Evolutionary conservation across 2,329 filamentous ascomycete genomes (phyloP), one percentile per base, ranked within the genome.

Genomic region (Pezicula carpinea): DNA sequence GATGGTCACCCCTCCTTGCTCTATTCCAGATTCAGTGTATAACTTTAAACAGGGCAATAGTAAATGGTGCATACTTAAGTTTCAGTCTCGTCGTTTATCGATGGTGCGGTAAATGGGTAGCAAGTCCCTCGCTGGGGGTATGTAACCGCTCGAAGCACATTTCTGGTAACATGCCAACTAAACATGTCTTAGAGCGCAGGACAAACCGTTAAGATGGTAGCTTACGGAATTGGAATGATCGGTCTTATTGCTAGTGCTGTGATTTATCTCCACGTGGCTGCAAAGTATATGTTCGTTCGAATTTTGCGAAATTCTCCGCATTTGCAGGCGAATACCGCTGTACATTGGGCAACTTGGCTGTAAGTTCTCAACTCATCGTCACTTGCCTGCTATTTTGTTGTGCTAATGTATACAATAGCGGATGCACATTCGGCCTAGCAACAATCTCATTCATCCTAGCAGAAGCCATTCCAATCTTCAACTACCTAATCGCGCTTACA

Each of bases 31-130:
- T n/a, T n/a, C n/a, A n/a, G n/a, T n/a, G n/a, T n/a, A n/a, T n/a
- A n/a, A n/a, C n/a, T n/a, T n/a, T n/a, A n/a, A n/a, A n/a, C n/a
- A 80, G 80, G 76, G 66, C 63, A 14, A 60, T 82, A 39, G 76
- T 80, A 6, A 76, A 73, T 0, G 69, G 72, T 0, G 72, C 73
- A 0, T 83, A 83, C 56, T 65, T 82, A 7, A 70, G 73, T 17
- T 80, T 83, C 59, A 73, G 70, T 38, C 65, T 82, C 14, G 43
- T 46, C 6, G 33, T 51, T 8, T 83, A 84, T 63, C 67, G 70
- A 33, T 83, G 71, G 67, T 81, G 77, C 53, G 80, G 80, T 3
- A 67, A 76, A 51, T 83, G 75, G 74, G 77, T 83, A 6, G 76
- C 79, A 0, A 76, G 72, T 10, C 81, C 81, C 0, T 77, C 78